Conservation (phyloP, 768 basidiomycete species). For the Rhodotorula toruloides region DNA sequence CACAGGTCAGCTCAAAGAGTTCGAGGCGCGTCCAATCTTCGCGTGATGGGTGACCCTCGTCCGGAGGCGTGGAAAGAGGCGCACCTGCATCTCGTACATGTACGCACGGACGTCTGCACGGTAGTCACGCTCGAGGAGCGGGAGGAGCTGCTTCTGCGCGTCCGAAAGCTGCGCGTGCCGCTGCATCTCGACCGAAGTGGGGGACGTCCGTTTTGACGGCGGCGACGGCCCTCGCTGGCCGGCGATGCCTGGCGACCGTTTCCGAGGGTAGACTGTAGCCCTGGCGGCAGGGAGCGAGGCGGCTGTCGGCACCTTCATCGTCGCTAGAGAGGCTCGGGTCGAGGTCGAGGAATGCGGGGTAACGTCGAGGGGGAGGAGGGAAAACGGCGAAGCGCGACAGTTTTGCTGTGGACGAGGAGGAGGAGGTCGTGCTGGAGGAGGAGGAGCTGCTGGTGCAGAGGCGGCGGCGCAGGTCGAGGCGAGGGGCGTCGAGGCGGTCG, state of each 20-base stretch:
- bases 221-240: conserved; percentile 12
- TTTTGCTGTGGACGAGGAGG: not conserved
- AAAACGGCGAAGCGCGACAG: conserved; percentile 1
- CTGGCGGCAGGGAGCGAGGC: conserved; percentile 28
- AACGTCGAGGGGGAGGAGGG: not conserved
- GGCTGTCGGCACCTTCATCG: conserved; percentile 28
- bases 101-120: conserved; percentile 83
- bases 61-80: conserved; percentile 45
- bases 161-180: conserved; percentile 51
- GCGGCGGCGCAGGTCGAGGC: not conserved
- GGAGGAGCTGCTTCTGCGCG: conserved; percentile 59
- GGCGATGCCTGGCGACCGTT: conserved; percentile 29
- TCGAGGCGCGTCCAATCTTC: conserved; percentile 20
- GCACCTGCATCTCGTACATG: conserved; percentile 98
- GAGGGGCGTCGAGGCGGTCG: not conserved
- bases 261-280: conserved; percentile 61
- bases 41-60: not conserved
- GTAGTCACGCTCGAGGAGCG: conserved; percentile 90
- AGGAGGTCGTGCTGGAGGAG: not conserved
- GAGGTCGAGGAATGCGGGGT: conserved; percentile 31
- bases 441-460: not conserved
- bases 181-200: conserved; percentile 48
- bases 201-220: conserved; percentile 57
- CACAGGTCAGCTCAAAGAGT: conserved; percentile 5
- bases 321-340: not conserved